Evolutionary conservation across 139 green algal genomes (phyloP).

Genomic region (Closterium sp.): DNA sequence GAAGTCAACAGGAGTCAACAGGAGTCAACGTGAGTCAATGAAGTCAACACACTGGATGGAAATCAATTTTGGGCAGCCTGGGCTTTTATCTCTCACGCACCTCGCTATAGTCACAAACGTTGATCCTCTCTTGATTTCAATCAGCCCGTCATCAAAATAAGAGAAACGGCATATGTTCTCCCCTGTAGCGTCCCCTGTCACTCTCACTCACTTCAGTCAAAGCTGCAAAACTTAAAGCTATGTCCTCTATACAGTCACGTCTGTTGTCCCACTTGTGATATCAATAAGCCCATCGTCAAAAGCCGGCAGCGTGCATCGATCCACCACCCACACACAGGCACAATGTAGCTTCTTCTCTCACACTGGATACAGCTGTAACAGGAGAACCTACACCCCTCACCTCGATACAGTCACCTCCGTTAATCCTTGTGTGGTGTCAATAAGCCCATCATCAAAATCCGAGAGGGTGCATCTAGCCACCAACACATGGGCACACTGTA

Average conservation of each 20-base stretch:
- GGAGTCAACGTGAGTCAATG: not conserved
- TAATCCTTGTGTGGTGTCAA: too few species aligned
- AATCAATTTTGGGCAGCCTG: not conserved
- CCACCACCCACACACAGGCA: too few species aligned
- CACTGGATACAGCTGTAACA: not conserved
- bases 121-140: not conserved
- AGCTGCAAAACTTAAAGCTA: not conserved
- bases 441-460: too few species aligned
- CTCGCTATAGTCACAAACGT: too few species aligned
- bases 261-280: not conserved
- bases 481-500: too few species aligned
- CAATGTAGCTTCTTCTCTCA: not conserved
- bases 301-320: slow-evolving; percentile 12
- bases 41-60: not conserved
- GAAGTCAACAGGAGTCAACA: not conserved
- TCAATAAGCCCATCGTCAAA: slow-evolving; percentile 30
- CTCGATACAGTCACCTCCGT: too few species aligned
- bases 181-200: too few species aligned
- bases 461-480: not conserved
- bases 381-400: not conserved
- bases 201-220: not conserved
- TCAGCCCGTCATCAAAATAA: not conserved
- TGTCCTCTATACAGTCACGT: slow-evolving; percentile 26
- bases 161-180: not conserved
- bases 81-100: not conserved